Percentiles rank a stretch among this genome's conserved stretches.
Conservation (phyloP, 2,329 filamentous ascomycete genomes). For the Clathrospora elynae region DNA sequence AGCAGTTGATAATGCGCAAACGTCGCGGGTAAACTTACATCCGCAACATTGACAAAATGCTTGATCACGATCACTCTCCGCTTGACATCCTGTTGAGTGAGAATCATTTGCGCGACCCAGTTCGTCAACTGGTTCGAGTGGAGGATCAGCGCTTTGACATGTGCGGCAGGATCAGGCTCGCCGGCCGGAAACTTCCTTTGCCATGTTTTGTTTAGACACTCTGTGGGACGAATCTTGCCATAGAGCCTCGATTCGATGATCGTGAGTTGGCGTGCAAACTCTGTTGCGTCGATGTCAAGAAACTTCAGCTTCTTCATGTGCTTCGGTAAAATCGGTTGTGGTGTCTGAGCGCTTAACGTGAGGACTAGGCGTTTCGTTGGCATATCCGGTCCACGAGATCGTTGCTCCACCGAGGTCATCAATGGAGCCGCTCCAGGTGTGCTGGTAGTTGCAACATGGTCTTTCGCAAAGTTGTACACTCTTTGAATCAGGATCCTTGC, state of each 20-base stretch:
- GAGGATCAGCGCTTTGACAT: conserved; percentile 93
- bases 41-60: conserved; percentile 94
- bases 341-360: conserved; percentile 80
- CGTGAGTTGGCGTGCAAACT: conserved; percentile 96
- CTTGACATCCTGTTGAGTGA: conserved; percentile 92
- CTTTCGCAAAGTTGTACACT: conserved; percentile 87
- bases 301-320: conserved; percentile 99
- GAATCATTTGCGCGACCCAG: conserved; percentile 99
- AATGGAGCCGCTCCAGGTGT: conserved; percentile 86
- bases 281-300: conserved; percentile 90
- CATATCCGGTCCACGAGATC: conserved; percentile 84
- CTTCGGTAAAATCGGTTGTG: conserved; percentile 90
- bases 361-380: conserved; percentile 84
- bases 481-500: conserved; percentile 84
- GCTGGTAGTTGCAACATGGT: conserved; percentile 90
- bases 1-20: conserved; percentile 18
- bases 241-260: conserved; percentile 96
- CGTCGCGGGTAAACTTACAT: conserved; percentile 64
- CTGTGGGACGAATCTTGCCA: conserved; percentile 91
- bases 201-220: conserved; percentile 98
- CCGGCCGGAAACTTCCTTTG: conserved; percentile 88
- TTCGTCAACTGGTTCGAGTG: conserved; percentile 99
- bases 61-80: conserved; percentile 97
- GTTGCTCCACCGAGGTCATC: conserved; percentile 85
- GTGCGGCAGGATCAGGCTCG: conserved; percentile 83